Evolutionary conservation across 176 grass and related monocot genomes (phyloP).

Genomic region (Luzula sylvatica): DNA sequence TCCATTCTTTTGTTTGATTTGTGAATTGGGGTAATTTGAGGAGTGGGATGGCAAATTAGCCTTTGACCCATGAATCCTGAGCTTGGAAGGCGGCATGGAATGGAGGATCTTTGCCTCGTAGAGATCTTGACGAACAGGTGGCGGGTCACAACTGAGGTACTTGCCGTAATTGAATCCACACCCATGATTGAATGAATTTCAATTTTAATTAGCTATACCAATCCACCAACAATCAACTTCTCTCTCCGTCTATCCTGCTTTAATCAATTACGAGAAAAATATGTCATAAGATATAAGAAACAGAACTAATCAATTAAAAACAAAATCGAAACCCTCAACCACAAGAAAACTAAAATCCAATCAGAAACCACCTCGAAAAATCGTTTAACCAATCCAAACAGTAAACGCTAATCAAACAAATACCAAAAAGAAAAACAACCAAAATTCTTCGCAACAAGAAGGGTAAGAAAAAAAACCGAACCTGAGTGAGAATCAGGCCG

Average conservation of each 20-base stretch:
- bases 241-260: neutral
- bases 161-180: slow-evolving; percentile 62
- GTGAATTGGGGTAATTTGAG: slow-evolving; percentile 10
- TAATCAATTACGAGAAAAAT: slow-evolving; percentile 11
- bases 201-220: slow-evolving; percentile 4
- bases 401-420: neutral
- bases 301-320: neutral
- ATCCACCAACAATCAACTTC: neutral
- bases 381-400: neutral
- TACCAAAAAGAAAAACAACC: no score
- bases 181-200: slow-evolving; percentile 28
- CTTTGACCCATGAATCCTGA: slow-evolving; percentile 34
- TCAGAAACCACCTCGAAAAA: slow-evolving; percentile 6
- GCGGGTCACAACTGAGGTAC: slow-evolving; percentile 55
- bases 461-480: no score
- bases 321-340: neutral
- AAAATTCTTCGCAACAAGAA: no score
- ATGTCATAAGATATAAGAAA: slow-evolving; percentile 9
- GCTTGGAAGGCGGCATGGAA: slow-evolving; percentile 29
- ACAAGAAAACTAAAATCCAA: slow-evolving; percentile 7
- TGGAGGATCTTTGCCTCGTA: slow-evolving; percentile 23
- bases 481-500: no score
- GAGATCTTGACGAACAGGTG: slow-evolving; percentile 34
- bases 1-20: slow-evolving; percentile 6
- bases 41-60: slow-evolving; percentile 18